Conservation (phyloP, 2,329 filamentous ascomycete genomes). For the Penicillium corylophilum region DNA sequence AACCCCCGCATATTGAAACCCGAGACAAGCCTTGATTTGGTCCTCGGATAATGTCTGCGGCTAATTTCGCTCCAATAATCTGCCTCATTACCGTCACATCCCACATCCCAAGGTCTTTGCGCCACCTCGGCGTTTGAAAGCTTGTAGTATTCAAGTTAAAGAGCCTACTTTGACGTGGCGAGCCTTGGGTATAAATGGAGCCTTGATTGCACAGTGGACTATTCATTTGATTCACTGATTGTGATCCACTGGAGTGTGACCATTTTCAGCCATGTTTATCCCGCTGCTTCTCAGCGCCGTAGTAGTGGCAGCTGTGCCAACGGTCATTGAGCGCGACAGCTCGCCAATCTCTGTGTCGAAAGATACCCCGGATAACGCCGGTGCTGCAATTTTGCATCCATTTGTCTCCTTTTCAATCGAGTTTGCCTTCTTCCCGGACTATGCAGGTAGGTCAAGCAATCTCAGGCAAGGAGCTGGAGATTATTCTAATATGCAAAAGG, state of each 20-base stretch:
- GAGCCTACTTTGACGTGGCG: conserved; percentile 6
- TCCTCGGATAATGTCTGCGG: not conserved
- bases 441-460: conserved; percentile 39
- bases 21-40: not conserved
- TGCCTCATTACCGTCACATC: not conserved
- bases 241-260: not conserved
- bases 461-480: not conserved
- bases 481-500: conserved; percentile 32
- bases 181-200: not conserved
- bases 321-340: not conserved
- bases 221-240: not conserved
- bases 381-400: conserved; percentile 20
- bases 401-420: conserved; percentile 57
- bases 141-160: not conserved
- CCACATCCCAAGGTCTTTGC: not conserved
- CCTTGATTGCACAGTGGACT: not conserved
- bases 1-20: conserved; percentile 17
- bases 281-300: conserved; percentile 9
- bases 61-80: conserved; percentile 6
- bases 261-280: conserved; percentile 7
- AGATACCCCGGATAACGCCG: conserved; percentile 10
- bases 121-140: conserved; percentile 15
- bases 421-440: conserved; percentile 55
- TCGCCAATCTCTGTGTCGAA: conserved; percentile 10
- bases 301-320: conserved; percentile 9